These are phyloP conservation scores for Candida cerambycidarum DNA, from an alignment of 805 yeast species.

Conservation along the genomic window DNA sequence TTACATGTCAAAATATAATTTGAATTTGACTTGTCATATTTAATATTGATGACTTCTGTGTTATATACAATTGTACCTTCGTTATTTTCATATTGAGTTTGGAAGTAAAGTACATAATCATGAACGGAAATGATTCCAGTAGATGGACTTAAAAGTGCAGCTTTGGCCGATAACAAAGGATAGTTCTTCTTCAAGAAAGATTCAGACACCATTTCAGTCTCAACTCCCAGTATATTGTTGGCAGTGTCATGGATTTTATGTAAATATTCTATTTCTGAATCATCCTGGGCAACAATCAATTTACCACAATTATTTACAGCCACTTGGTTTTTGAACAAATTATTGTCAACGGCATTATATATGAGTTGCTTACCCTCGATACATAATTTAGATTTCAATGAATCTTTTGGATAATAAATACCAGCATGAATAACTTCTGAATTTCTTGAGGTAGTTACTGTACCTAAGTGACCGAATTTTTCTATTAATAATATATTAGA, in stretches of 20 bases:
- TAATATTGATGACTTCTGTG: slow-evolving; percentile 51
- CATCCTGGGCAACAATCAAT: slow-evolving; percentile 84
- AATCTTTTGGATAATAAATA: slow-evolving; percentile 68
- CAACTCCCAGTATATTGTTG: slow-evolving; percentile 44
- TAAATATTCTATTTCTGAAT: slow-evolving; percentile 58
- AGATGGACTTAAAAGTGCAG: slow-evolving; percentile 70
- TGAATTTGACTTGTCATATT: slow-evolving; percentile 20
- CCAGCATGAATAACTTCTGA: slow-evolving; percentile 95
- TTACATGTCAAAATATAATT: slow-evolving; percentile 25
- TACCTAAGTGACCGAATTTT: slow-evolving; percentile 62
- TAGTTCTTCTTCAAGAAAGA: slow-evolving; percentile 48
- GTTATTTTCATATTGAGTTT: slow-evolving; percentile 51
- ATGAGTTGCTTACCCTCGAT: slow-evolving; percentile 70
- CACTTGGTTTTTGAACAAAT: slow-evolving; percentile 35
- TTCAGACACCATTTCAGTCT: slow-evolving; percentile 55
- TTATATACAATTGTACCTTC: slow-evolving; percentile 67
- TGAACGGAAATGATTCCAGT: slow-evolving; percentile 88
- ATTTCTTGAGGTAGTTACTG: slow-evolving; percentile 85
- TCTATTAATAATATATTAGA: slow-evolving; percentile 65
- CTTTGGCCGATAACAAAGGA: slow-evolving; percentile 64
- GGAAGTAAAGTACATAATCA: slow-evolving; percentile 61
- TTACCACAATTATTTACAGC: slow-evolving; percentile 70
- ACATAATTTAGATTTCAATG: slow-evolving; percentile 69
- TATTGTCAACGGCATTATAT: slow-evolving; percentile 48
- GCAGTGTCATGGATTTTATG: slow-evolving; percentile 53